A percentile compares a stretch with the other conserved stretches of the same genome.
Evolutionary conservation across 441 rosid species (phyloP).

Genomic region (Pelargonium australe): DNA sequence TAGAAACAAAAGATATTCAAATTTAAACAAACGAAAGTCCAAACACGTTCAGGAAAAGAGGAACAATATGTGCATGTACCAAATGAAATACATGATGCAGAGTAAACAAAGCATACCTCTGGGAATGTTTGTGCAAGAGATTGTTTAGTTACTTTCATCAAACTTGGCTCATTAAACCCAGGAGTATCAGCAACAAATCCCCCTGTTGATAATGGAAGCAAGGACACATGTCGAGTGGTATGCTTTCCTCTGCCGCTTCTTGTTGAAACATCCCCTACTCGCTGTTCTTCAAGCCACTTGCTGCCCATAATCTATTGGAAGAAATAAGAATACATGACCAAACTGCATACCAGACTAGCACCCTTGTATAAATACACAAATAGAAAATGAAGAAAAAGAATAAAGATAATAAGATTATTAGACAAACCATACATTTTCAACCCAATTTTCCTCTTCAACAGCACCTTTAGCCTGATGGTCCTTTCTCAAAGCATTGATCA

Average conservation of each 20-base stretch:
- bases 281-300: constrained; percentile 78
- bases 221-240: constrained; percentile 74
- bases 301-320: constrained; percentile 49
- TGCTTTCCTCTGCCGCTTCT: constrained; percentile 91
- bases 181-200: constrained; percentile 95
- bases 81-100: background rate
- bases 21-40: background rate
- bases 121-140: constrained; percentile 77
- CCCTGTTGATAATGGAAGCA: constrained; percentile 71
- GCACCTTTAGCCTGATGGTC: constrained; percentile 28
- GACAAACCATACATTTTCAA: constrained; percentile 54
- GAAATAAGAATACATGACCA: background rate
- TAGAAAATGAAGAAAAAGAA: background rate
- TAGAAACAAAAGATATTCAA: background rate
- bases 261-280: constrained; percentile 75
- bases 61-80: background rate
- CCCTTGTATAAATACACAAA: background rate
- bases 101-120: constrained; percentile 50
- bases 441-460: constrained; percentile 48
- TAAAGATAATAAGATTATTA: no score
- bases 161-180: constrained; percentile 87
- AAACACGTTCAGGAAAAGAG: background rate
- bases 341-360: background rate
- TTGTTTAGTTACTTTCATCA: constrained; percentile 80
- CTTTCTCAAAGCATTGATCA: constrained; percentile 69